Base-by-base conservation (phyloP, 805 yeast genomes). In the Ogataea nitratoaversa region DNA sequence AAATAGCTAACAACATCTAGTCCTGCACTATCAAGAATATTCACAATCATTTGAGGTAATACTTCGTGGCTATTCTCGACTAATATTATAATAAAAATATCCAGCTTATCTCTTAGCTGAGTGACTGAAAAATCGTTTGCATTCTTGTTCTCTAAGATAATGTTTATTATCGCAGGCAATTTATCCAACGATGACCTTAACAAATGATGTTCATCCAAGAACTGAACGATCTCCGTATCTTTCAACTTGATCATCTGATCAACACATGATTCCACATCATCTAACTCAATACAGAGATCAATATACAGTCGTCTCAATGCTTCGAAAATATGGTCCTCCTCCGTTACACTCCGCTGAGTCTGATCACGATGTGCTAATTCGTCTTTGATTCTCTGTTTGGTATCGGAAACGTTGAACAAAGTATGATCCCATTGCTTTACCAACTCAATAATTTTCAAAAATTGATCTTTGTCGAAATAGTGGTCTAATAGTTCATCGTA, bases 1-100 rank as follows among this genome's bases (percentile, higher is more conserved):
- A 85, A 62, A 50, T 77, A 88, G 36, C 76, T 73, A 6, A 88
- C 62, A 22, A 74, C 62, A 24, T 74, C 67, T 27, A 81, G 54
- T 1, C 65, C 61, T 1, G 66, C 51, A 1, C 62, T 47, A 14
- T 67, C 54, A 54, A 87, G 68, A 19, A 74, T 48, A 0, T 66
- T 48, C 0, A 87, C 60, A 0, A 91, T 65, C 2, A 62, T 57
- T 1, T 54, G 49, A 0, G 95, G 84, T 2, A 69, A 47, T 3
- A 90, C 62, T 51, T 84, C 88, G 49, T 81, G 84, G 32, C 87
- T 67, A 36, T 76, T 76, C 9, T 74, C 77, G 3, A 82, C 81
- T 23, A 87, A 63, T 6, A 85, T 62, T 4, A 67, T 58, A 6
- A 86, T 65, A 1, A 79, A 61, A 13, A 71, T 73, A 2, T 46